A percentile compares a stretch with the other conserved stretches of the same genome.
These are phyloP conservation scores for Rubia yunnanensis DNA, from an alignment of 257 asterid species.

Conservation along the genomic window DNA sequence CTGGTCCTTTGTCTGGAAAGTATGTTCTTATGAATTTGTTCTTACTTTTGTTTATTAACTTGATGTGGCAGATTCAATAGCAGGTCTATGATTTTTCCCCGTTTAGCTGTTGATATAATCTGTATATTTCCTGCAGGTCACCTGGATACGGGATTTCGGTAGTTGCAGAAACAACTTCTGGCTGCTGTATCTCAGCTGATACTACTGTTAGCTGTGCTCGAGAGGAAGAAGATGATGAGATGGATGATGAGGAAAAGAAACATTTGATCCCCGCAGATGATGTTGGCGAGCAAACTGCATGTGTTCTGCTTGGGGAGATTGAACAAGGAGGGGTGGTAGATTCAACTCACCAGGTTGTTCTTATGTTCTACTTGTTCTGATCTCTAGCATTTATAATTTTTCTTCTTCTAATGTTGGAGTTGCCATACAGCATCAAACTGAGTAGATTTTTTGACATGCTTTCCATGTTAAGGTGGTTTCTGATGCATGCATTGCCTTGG, in stretches of 20 bases:
- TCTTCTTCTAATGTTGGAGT: not conserved
- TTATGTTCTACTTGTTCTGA: not conserved
- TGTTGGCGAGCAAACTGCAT: conserved; percentile 59
- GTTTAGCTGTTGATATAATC: not conserved
- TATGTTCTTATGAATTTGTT: conserved; percentile 22
- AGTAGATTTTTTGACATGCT: too few relatives aligned
- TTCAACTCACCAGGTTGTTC: conserved; percentile 82
- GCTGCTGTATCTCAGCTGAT: conserved; percentile 71
- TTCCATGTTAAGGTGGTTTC: not conserved
- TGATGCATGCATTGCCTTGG: not conserved
- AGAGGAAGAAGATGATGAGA: conserved; percentile 39
- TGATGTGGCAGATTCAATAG: not conserved
- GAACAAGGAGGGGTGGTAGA: conserved; percentile 97
- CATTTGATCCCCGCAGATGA: conserved; percentile 59
- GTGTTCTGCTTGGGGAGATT: conserved; percentile 52
- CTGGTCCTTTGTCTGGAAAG: conserved; percentile 75
- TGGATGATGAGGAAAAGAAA: conserved; percentile 45
- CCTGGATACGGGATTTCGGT: conserved; percentile 90
- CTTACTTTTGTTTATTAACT: not conserved
- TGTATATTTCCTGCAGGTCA: conserved; percentile 42
- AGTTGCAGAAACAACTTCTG: conserved; percentile 80
- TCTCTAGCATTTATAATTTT: not conserved
- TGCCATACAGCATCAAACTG: not conserved
- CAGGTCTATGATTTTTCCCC: not conserved
- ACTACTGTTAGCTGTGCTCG: conserved; percentile 46